phyloP scores from a whole-genome alignment of 2,329 filamentous ascomycete species.

The Pseudocercospora pini-densiflorae region DNA sequence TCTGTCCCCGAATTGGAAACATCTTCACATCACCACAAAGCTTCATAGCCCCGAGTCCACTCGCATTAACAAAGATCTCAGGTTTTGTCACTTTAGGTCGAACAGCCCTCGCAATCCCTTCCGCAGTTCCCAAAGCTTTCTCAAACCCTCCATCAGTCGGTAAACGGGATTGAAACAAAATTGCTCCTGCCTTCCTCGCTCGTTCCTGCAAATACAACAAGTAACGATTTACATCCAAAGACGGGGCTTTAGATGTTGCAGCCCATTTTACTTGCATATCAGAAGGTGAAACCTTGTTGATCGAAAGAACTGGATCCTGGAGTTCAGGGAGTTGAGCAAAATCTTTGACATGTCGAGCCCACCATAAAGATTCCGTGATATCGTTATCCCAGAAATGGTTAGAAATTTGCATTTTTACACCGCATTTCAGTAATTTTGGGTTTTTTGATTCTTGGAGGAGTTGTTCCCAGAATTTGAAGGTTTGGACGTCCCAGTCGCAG shows the following conservation, averaged over 20 bases:
- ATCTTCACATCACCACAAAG: constrained; percentile 44
- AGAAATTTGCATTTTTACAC: constrained; percentile 35
- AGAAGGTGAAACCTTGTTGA: constrained; percentile 32
- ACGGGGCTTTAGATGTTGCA: constrained; percentile 41
- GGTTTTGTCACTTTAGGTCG: constrained; percentile 20
- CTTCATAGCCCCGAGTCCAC: constrained; percentile 46
- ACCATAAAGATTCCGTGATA: constrained; percentile 44
- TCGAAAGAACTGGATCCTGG: constrained; percentile 24
- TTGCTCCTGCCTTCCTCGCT: constrained; percentile 34
- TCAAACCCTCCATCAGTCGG: constrained; percentile 37
- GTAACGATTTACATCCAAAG: constrained; percentile 46
- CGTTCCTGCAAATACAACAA: constrained; percentile 42
- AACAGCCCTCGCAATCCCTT: constrained; percentile 25
- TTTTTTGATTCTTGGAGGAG: constrained; percentile 32
- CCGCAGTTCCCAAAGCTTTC: constrained; percentile 36
- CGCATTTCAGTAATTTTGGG: constrained; percentile 23
- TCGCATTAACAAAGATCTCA: constrained; percentile 47
- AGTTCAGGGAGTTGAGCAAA: constrained; percentile 34
- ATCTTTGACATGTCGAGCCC: constrained; percentile 41
- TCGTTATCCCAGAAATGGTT: constrained; percentile 37
- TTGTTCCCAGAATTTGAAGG: constrained; percentile 47
- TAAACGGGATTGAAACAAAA: constrained; percentile 37
- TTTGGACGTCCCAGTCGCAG: constrained; percentile 50
- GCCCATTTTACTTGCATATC: constrained; percentile 33
- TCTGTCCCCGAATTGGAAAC: constrained; percentile 53